Evolutionary conservation across 2,329 filamentous ascomycete species (phyloP), one percentile per base, ranked within the genome.

Genomic region (Pseudonectria foliicola): DNA sequence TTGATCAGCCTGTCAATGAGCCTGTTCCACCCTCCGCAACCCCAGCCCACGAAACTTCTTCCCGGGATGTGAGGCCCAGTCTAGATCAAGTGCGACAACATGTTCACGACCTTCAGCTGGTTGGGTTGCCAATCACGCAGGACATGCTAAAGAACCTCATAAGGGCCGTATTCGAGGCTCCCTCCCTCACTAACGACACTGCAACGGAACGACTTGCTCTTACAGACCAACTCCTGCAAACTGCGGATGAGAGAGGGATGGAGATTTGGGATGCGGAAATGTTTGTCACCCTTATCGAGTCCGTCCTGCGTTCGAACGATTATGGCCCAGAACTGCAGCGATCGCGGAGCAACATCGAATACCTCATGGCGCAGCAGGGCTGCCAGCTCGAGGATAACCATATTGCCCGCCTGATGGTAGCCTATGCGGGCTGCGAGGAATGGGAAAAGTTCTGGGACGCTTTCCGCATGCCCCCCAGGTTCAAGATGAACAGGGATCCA

Each of bases 381-480:
- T 48, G 59, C 18, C 53, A 61, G 3, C 62, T 64, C n/a, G 63
- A 64, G 32, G 44, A 52, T 14, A 59, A 66, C 16, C 55, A 63
- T 31, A 53, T 65, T 8, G 51, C 60, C 28, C 57, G 56, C 13
- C 56, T 77, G 25, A 59, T 76, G 59, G 45, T 55, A 3, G 59
- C 63, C 2, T 71, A 76, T 42, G 64, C 72, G 5, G 43, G 46
- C 13, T 63, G 64, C 39, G 49, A 53, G 13, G 60, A 77, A 44
- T 80, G 75, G 67, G 54, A 67, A 12, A 61, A 63, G 6, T 76
- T 84, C 48, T 82, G 76, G 77, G 64, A 74, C 13, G 51, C 68
- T 8, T 85, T 80, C 67, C 68, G 69, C 35, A 64, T 68, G 37
- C 67, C 75, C 4, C 59, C 77, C 11, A 63, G 70, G 27, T 68